Base-by-base conservation (phyloP, 129 eudicot genomes). In the Ambrosia trifida region DNA sequence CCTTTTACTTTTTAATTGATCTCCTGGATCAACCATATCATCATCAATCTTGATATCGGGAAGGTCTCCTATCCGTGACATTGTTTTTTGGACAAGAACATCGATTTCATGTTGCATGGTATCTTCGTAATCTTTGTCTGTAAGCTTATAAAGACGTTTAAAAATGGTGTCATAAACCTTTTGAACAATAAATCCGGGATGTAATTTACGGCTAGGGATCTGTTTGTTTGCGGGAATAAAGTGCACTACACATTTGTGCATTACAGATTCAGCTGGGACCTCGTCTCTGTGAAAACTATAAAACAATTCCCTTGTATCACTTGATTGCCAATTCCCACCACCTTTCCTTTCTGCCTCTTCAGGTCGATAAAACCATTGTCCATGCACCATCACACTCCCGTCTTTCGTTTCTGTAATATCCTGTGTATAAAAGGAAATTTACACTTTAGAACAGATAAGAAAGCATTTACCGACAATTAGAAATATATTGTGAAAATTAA, bases 241-340 rank as follows among this genome's bases (percentile, higher is more conserved):
- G 76, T 95, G 97, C 17, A 88, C 97, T 54, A 95, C 91, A 66
- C 99, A 95, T 81, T 95, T 95, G 86, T 95, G 99, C 99, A 95
- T 90, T 63, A 95, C 94, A 51, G 96, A 90, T 67, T 95, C 99
- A 13, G 99, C 99, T 9, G 99, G 97, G 30, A 95, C 87, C 59
- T 90, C 97, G 80, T 95, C 99, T 52, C 91, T 91, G 71, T 90
- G 99, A 70, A 95, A 95, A 81, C 99, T 95, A 36, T 95, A 95
- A 64, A 95, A 95, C 12, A 95, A 81, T 70, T 90, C 96, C 49
- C 99, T 81, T 38, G 97, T 84, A 83, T 90, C 97, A 46, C 71
- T 66, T 38, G 96, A 83, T 82, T 82, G 81, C 99, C 99, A 95
- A 76, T 83, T 86, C 72, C 97, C 99, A 40, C 99, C 99, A 10